Evolutionary conservation across 1,284 basidiomycete genomes (phyloP).

Genomic region (Tylopilus sp.): DNA sequence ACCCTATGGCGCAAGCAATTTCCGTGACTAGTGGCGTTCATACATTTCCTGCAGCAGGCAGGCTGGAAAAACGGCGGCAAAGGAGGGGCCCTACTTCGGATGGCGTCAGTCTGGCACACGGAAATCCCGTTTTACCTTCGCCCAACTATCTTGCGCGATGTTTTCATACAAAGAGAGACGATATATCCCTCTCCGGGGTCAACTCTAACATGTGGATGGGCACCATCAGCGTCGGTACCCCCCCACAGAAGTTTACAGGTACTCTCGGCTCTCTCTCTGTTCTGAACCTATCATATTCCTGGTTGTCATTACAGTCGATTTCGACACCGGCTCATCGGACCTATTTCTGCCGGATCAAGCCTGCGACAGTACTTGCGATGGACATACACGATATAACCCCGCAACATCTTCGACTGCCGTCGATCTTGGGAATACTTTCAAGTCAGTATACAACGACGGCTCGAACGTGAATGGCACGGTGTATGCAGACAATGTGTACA

Average conservation of each 20-base stretch:
- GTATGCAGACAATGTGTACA: slow-evolving; percentile 34
- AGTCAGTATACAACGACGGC: slow-evolving; percentile 32
- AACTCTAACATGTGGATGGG: slow-evolving; percentile 38
- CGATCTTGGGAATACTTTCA: slow-evolving; percentile 25
- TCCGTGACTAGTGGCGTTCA: slow-evolving; percentile 10
- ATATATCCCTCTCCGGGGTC: slow-evolving; percentile 33
- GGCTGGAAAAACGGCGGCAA: slow-evolving; percentile 10
- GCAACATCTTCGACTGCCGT: slow-evolving; percentile 30
- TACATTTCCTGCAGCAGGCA: background rate
- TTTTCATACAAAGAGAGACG: slow-evolving; percentile 10
- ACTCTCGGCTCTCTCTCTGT: slow-evolving; percentile 2
- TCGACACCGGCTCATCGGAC: slow-evolving; percentile 39
- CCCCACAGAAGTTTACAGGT: slow-evolving; percentile 35
- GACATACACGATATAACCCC: slow-evolving; percentile 36
- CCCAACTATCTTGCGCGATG: background rate
- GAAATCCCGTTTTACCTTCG: background rate
- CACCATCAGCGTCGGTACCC: slow-evolving; percentile 41
- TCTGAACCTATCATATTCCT: background rate
- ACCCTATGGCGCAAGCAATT: slow-evolving; percentile 29
- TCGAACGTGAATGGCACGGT: slow-evolving; percentile 32
- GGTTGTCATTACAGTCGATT: slow-evolving; percentile 35
- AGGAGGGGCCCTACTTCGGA: background rate
- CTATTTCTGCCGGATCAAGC: slow-evolving; percentile 38
- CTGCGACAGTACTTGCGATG: slow-evolving; percentile 37
- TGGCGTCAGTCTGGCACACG: background rate